Evolutionary conservation across 352 stramenopile genomes (phyloP).

Genomic region (Globisporangium acanthophoron): DNA sequence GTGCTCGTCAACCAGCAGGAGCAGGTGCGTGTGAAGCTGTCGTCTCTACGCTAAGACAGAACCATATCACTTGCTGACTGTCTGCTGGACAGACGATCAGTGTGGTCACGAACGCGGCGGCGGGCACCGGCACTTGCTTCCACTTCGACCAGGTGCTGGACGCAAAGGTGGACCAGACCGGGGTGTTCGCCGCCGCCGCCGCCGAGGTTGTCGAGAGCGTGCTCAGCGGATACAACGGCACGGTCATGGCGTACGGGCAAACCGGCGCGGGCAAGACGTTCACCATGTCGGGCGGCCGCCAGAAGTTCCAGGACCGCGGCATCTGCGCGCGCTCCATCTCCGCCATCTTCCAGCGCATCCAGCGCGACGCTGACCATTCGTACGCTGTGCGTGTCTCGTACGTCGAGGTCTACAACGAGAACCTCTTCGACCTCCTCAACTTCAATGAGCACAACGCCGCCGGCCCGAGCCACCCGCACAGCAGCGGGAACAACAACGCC

Average conservation of each 20-base stretch:
- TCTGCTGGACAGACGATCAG: slow-evolving; percentile 36
- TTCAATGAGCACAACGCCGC: slow-evolving; percentile 10
- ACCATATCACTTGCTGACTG: background rate
- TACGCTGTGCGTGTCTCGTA: slow-evolving; percentile 68
- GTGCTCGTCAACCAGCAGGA: slow-evolving; percentile 43
- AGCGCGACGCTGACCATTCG: slow-evolving; percentile 38
- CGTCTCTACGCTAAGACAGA: background rate
- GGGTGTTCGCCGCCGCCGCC: slow-evolving; percentile 38
- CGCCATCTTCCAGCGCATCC: slow-evolving; percentile 44
- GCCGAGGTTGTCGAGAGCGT: slow-evolving; percentile 56
- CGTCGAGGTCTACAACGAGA: slow-evolving; percentile 91
- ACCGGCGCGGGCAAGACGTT: slow-evolving; percentile 74
- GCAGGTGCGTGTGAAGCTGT: slow-evolving; percentile 19
- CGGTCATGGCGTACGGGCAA: slow-evolving; percentile 71
- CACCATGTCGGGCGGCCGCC: slow-evolving; percentile 60
- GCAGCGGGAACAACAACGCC: slow-evolving; percentile 10
- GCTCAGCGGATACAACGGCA: slow-evolving; percentile 68
- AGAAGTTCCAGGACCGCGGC: slow-evolving; percentile 53
- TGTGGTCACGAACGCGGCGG: slow-evolving; percentile 47
- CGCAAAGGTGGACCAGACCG: slow-evolving; percentile 33
- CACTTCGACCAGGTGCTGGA: slow-evolving; percentile 59
- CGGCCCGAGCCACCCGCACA: slow-evolving; percentile 13
- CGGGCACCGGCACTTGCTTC: slow-evolving; percentile 49
- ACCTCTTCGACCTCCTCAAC: slow-evolving; percentile 80
- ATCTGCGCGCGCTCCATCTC: slow-evolving; percentile 54